Conservation (phyloP, 805 yeast genomes). For the Phaffomyces opuntiae region DNA sequence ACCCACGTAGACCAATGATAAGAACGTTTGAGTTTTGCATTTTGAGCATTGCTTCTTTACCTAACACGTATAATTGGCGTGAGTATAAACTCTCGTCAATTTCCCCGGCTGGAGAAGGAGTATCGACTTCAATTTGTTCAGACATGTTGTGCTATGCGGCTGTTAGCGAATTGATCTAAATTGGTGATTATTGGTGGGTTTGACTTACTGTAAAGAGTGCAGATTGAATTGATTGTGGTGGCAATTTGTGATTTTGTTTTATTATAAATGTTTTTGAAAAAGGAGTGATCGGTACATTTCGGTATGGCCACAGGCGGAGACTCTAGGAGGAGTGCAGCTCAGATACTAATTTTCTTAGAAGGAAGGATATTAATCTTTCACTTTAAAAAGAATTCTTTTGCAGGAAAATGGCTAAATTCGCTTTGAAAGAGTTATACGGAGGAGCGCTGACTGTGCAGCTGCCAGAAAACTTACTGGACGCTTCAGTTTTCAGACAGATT, state of each 20-base stretch:
- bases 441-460: constrained; percentile 64
- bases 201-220: background rate
- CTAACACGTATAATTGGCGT: constrained; percentile 92
- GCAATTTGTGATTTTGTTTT: background rate
- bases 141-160: constrained; percentile 10
- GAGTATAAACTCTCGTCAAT: constrained; percentile 95
- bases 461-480: constrained; percentile 65
- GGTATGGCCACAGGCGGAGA: background rate
- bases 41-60: constrained; percentile 96
- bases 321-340: background rate
- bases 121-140: constrained; percentile 37
- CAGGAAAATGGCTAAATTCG: constrained; percentile 4
- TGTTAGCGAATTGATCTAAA: background rate
- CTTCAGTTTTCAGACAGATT: constrained; percentile 68
- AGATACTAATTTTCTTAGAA: background rate
- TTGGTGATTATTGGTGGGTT: background rate
- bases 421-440: constrained; percentile 52
- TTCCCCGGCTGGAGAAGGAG: constrained; percentile 32
- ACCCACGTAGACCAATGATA: constrained; percentile 82
- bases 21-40: constrained; percentile 94
- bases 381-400: background rate
- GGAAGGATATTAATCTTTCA: background rate
- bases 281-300: background rate
- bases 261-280: background rate
- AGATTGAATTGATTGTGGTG: background rate